Conservation (phyloP, 768 basidiomycete species). For the Chlorophyllum brunneum region DNA sequence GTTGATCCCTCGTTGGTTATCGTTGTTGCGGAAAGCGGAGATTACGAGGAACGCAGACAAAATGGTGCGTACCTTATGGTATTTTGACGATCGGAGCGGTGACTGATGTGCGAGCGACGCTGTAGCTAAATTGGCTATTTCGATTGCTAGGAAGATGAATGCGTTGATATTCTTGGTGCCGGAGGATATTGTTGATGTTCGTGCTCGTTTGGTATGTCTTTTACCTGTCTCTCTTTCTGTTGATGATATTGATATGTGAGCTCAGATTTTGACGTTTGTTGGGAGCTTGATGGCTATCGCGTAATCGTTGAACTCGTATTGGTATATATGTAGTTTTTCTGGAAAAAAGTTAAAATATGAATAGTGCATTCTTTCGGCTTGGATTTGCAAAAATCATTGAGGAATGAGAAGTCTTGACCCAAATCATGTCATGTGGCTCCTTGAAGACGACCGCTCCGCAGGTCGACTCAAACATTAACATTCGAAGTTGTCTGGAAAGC, state of each 20-base stretch:
- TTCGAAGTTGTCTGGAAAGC: too few relatives aligned
- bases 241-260: background rate
- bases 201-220: constrained; percentile 75
- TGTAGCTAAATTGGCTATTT: constrained; percentile 92
- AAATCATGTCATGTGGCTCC: too few relatives aligned
- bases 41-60: constrained; percentile 85
- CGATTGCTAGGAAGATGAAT: constrained; percentile 97
- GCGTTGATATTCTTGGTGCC: constrained; percentile 95
- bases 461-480: too few relatives aligned
- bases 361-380: too few relatives aligned
- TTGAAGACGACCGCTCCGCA: too few relatives aligned
- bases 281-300: constrained; percentile 85
- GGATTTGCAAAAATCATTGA: too few relatives aligned
- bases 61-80: constrained; percentile 61
- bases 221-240: background rate
- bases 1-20: constrained; percentile 86
- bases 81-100: background rate
- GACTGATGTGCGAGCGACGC: background rate
- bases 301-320: constrained; percentile 26
- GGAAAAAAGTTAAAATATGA: too few relatives aligned
- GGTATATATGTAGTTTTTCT: too few relatives aligned
- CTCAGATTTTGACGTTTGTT: constrained; percentile 92
- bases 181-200: constrained; percentile 94
- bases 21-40: constrained; percentile 52
- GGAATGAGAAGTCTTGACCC: too few relatives aligned